Evolutionary conservation across 345 rosid species (phyloP), one percentile per base, ranked within the genome.

Genomic region (Dipteronia dyeriana): DNA sequence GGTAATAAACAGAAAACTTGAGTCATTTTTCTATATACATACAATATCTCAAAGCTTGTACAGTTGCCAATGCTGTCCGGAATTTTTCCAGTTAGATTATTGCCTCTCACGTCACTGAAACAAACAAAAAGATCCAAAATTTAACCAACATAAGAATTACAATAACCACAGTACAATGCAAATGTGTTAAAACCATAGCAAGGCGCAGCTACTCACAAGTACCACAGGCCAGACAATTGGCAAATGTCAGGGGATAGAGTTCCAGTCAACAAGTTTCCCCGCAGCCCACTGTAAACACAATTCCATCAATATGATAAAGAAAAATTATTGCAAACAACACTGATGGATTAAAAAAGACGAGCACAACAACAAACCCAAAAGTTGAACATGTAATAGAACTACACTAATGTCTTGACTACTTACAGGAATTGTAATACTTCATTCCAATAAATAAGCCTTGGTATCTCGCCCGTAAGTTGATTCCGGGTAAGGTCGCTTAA

Each of bases 51-150:
- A 57, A 92, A 96, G 84, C 98, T 92, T 41, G 99, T 94, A 75
- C 99, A 96, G 73, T 96, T 96, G n/a, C 99, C 99, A 47, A 96
- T 96, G 83, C 83, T 92, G 41, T 86, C 90, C 0, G 99, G 99
- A 45, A 96, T 91, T 1, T 86, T 83, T 59, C 98, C 99, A 38
- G 91, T 80, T 41, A 96, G 84, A 67, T 91, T 88, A 78, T 96
- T 96, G 80, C 94, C 98, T 78, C 99, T 88, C 65, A 96, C 99
- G 79, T 96, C 99, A 83, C 99, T 96, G 84, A 23, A 76, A 85
- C 8, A 14, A 73, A 2, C 19, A 49, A 23, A 34, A 62, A 9
- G 12, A 34, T 5, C 1, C 14, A 43, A 1, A 20, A 23, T 26
- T 4, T 19, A 11, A 51, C 9, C 22, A 7, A 19, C 9, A 7